Evolutionary conservation across 768 basidiomycete species (phyloP).

Genomic region (Hypholoma fasciculare): DNA sequence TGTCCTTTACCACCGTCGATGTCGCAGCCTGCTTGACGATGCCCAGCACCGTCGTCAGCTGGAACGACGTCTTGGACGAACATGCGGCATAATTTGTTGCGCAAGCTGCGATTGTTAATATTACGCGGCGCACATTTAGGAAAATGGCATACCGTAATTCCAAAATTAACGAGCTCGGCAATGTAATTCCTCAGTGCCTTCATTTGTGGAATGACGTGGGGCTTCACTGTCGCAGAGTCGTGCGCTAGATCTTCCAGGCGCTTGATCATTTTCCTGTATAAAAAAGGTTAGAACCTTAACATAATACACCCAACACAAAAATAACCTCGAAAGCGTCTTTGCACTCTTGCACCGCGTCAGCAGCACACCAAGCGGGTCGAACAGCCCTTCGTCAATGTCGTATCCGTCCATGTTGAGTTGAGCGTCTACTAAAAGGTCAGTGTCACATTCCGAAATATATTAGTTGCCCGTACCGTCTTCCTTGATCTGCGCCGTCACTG

Average conservation of each 20-base stretch:
- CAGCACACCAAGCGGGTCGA: constrained; percentile 79
- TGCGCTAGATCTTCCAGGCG: constrained; percentile 79
- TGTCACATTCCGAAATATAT: not conserved
- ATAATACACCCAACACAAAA: not conserved
- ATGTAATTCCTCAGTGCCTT: constrained; percentile 71
- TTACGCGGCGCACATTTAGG: not conserved
- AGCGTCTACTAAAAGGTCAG: constrained; percentile 50
- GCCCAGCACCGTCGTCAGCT: constrained; percentile 65
- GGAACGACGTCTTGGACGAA: constrained; percentile 74
- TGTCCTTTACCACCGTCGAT: constrained; percentile 66
- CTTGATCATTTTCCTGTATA: constrained; percentile 79
- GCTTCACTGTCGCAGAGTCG: constrained; percentile 70
- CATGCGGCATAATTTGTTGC: constrained; percentile 86
- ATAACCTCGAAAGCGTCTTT: constrained; percentile 78
- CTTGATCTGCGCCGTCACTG: constrained; percentile 65
- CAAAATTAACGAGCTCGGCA: constrained; percentile 85
- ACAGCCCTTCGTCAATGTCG: constrained; percentile 73
- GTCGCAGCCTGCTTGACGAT: constrained; percentile 75
- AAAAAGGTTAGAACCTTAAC: not conserved
- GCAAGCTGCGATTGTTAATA: constrained; percentile 59
- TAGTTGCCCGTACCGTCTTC: constrained; percentile 64
- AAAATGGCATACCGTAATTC: constrained; percentile 67
- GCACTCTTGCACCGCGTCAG: constrained; percentile 81
- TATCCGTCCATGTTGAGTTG: constrained; percentile 74
- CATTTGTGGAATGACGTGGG: constrained; percentile 71